Percentiles rank a stretch among this genome's conserved stretches.
Conservation (phyloP, 2,329 filamentous ascomycete species). For the Clarireedia homoeocarpa region DNA sequence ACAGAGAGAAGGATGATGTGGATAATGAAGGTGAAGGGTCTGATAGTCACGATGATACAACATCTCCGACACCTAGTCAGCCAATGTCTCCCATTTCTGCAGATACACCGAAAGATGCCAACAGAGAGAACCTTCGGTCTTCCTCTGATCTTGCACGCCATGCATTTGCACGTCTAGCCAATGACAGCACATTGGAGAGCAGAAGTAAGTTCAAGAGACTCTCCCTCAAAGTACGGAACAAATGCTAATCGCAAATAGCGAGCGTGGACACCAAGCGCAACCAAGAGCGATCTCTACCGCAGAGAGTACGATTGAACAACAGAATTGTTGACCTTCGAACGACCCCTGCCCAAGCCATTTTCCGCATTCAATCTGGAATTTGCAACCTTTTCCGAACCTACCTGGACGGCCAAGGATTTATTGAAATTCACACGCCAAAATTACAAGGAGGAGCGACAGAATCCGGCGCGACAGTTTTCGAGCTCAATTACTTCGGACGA, state of each 20-base stretch:
- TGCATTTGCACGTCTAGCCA: constrained; percentile 3
- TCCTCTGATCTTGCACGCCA: constrained; percentile 8
- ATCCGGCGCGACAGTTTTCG: constrained; percentile 85
- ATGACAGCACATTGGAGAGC: constrained; percentile 5
- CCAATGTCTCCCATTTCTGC: constrained; percentile 4
- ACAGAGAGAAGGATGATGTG: constrained; percentile 44
- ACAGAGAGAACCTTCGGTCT: background rate
- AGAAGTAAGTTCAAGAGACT: constrained; percentile 10
- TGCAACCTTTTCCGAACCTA: constrained; percentile 71
- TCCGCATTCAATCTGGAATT: constrained; percentile 76
- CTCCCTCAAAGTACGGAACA: constrained; percentile 1
- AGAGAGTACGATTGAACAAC: constrained; percentile 60
- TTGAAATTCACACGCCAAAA: constrained; percentile 92
- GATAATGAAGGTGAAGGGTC: constrained; percentile 37
- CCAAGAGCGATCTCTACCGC: constrained; percentile 22
- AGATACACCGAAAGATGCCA: background rate
- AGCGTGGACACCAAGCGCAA: constrained; percentile 19
- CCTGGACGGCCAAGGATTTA: constrained; percentile 69
- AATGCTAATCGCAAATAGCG: constrained; percentile 9
- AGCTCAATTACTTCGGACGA: constrained; percentile 84
- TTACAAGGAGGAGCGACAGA: constrained; percentile 85
- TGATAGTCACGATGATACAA: constrained; percentile 4
- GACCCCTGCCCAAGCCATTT: constrained; percentile 79
- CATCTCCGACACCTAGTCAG: background rate
- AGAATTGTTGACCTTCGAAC: constrained; percentile 79